Base-by-base conservation (phyloP, 1,284 basidiomycete species). In the Wolfiporia cocos region DNA sequence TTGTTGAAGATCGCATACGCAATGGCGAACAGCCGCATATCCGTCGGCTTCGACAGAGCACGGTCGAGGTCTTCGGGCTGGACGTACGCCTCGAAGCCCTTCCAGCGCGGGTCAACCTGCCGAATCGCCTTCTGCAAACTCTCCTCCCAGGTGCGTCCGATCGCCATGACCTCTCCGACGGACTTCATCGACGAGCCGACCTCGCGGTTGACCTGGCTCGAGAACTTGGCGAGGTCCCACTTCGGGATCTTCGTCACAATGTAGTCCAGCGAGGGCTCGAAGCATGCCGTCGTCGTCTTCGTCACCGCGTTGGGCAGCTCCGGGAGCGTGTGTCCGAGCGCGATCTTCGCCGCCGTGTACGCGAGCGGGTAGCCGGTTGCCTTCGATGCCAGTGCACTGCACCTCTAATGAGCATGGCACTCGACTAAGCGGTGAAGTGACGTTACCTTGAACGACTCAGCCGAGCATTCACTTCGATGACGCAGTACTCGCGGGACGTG, bases 181-280 rank as follows among this genome's bases (percentile, higher is more conserved):
- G 91, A 94, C 70, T 99, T 99, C 96, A 99, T 99, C 20, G 92
- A 81, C 2, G 94, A 98, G 29, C 96, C 95, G 41, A 99, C 84
- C 61, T 93, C 85, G 47, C 95, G 86, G 63, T 96, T 87, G 46
- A 99, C 96, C 60, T 97, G 93, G 2, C 73, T 68, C 15, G 83
- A 86, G 76, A 99, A 98, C 70, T 99, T 99, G 54, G 93, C 92
- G 48, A 99, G 72, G 68, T 99, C 96, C 94, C 96, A 99, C 68
- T 98, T 98, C 54, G 96, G 96, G 55, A 99, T 99, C 73, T 99
- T 99, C 45, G 93, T 98, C 50, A 99, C 95, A 59, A 99, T 96
- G 69, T 99, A 99, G 68, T 99, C 96, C 39, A 99, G 76, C 11
- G 93, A 94, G n/a, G 96, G 95, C 64, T 99, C 96, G 67, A 99